phyloP scores from a whole-genome alignment of 208 protist species.

The Strigomonas oncopelti region DNA sequence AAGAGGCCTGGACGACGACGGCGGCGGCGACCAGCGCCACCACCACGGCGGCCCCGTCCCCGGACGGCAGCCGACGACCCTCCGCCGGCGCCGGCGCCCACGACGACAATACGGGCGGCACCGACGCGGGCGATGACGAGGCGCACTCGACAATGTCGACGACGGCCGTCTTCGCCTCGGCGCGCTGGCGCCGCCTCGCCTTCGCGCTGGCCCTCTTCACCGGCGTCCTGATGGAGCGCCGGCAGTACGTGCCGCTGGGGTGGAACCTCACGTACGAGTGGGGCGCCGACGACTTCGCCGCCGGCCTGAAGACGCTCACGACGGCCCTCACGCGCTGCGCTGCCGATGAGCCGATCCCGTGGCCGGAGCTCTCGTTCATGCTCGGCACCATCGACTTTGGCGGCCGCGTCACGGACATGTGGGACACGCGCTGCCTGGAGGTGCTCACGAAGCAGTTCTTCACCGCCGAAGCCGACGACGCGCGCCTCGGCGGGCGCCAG shows the following conservation, averaged over 20 bases:
- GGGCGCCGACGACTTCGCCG: slow-evolving; percentile 83
- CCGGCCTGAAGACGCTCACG: slow-evolving; percentile 73
- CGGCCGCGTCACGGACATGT: slow-evolving; percentile 91
- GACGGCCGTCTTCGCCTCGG: slow-evolving; percentile 13
- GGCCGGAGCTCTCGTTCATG: slow-evolving; percentile 85
- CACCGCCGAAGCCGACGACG: slow-evolving; percentile 30
- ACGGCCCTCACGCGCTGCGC: slow-evolving; percentile 50
- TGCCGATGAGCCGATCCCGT: slow-evolving; percentile 44
- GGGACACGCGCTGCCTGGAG: slow-evolving; percentile 79
- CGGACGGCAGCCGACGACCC: background rate
- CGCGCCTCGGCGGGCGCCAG: slow-evolving; percentile 20
- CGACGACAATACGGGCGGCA: background rate
- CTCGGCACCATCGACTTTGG: slow-evolving; percentile 93
- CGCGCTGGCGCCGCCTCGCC: slow-evolving; percentile 83
- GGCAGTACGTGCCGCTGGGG: slow-evolving; percentile 90
- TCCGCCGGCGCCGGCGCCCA: background rate
- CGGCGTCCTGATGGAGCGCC: slow-evolving; percentile 87
- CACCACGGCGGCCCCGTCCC: background rate
- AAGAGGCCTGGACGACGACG: slow-evolving; percentile 44
- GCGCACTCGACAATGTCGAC: background rate
- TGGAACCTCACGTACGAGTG: slow-evolving; percentile 96
- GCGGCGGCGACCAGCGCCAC: background rate
- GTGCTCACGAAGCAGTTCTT: slow-evolving; percentile 79
- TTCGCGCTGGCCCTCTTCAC: slow-evolving; percentile 93
- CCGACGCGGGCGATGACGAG: background rate